These are phyloP conservation scores for Smittium culicis DNA, from an alignment of 371 early-diverging fungal genomes.

Conservation along the genomic window DNA sequence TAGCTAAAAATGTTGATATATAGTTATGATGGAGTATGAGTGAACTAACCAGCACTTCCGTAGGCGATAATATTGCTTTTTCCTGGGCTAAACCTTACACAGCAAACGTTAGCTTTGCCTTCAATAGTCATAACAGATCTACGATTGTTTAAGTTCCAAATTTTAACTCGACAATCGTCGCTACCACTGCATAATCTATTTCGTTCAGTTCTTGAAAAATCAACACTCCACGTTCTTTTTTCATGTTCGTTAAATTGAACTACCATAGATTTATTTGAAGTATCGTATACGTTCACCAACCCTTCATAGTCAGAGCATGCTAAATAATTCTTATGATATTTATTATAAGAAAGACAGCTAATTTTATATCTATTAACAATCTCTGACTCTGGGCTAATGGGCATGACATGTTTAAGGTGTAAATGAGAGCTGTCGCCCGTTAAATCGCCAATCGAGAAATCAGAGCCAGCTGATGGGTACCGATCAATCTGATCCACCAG, in stretches of 20 bases:
- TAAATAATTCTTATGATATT: slow-evolving; percentile 62
- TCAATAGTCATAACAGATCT: slow-evolving; percentile 60
- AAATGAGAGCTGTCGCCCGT: not conserved
- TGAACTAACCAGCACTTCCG: slow-evolving; percentile 49
- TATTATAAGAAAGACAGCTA: slow-evolving; percentile 82
- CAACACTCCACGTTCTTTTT: slow-evolving; percentile 79
- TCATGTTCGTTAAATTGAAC: slow-evolving; percentile 68
- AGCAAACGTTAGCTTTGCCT: slow-evolving; percentile 76
- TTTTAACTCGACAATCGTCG: slow-evolving; percentile 80
- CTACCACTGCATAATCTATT: slow-evolving; percentile 67
- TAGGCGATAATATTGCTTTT: slow-evolving; percentile 57
- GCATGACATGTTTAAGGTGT: slow-evolving; percentile 13
- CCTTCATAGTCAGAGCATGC: slow-evolving; percentile 84
- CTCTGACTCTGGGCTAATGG: slow-evolving; percentile 30
- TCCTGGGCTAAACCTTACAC: slow-evolving; percentile 76
- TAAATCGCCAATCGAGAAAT: slow-evolving; percentile 7
- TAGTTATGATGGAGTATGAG: slow-evolving; percentile 19
- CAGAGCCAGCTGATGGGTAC: not conserved
- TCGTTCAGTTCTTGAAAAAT: slow-evolving; percentile 61
- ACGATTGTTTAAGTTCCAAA: slow-evolving; percentile 63
- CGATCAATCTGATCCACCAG: slow-evolving; percentile 3
- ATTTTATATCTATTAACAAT: slow-evolving; percentile 39
- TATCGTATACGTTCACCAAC: slow-evolving; percentile 71
- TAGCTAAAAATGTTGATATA: slow-evolving; percentile 1
- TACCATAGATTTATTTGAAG: slow-evolving; percentile 42